Conservation (phyloP, 805 yeast species). For the Wickerhamiella azyma region DNA sequence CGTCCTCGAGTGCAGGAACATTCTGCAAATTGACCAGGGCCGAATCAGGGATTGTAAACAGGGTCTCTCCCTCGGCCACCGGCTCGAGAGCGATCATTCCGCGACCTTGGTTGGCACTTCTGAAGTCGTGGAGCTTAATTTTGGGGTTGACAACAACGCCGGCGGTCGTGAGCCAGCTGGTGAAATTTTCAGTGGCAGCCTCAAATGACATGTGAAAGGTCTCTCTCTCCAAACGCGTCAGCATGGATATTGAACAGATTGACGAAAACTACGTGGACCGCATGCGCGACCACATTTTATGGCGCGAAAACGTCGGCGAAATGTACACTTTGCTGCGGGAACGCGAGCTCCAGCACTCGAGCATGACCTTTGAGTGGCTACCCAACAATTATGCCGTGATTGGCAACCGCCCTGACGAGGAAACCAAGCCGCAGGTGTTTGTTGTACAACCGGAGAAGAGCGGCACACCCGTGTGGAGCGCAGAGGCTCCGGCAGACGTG, state of each 20-base stretch:
- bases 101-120: conserved; percentile 55
- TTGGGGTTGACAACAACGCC: conserved; percentile 42
- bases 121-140: conserved; percentile 45
- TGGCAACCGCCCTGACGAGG: background rate
- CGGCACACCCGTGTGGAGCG: background rate
- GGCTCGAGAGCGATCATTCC: conserved; percentile 55
- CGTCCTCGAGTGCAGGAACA: conserved; percentile 26
- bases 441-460: conserved; percentile 1
- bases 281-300: conserved; percentile 31
- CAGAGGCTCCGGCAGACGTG: conserved; percentile 7
- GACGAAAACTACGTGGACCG: conserved; percentile 1
- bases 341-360: conserved; percentile 54
- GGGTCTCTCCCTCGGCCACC: conserved; percentile 45
- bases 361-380: conserved; percentile 56
- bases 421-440: background rate
- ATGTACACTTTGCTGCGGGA: conserved; percentile 64
- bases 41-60: conserved; percentile 56
- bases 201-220: background rate
- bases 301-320: conserved; percentile 77
- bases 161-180: conserved; percentile 32
- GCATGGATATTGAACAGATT: background rate
- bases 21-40: conserved; percentile 47
- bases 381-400: conserved; percentile 27
- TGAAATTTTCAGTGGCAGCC: conserved; percentile 30
- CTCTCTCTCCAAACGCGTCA: too few species aligned